phyloP scores from a whole-genome alignment of 768 basidiomycete genomes.

The Boletus patriciae region DNA sequence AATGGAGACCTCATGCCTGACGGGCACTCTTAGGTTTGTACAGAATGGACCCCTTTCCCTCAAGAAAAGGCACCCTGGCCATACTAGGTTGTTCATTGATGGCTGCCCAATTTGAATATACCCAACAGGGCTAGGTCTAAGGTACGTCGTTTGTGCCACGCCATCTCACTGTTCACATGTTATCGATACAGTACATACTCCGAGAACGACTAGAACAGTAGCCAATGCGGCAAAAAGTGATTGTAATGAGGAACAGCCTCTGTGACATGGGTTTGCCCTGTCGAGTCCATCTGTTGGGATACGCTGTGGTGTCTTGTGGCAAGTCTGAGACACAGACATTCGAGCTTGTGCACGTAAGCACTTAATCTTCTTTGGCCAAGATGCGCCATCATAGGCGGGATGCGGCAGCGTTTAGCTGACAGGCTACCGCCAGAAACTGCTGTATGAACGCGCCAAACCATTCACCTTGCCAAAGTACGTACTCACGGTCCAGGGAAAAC shows the following conservation, averaged over 20 bases:
- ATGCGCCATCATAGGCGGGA: background rate
- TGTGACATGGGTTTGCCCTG: background rate
- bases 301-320: too few species aligned
- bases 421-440: background rate
- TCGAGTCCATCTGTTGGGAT: background rate
- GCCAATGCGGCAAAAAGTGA: background rate
- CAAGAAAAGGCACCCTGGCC: background rate
- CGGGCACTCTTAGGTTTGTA: background rate
- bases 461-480: background rate
- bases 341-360: background rate
- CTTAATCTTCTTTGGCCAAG: background rate
- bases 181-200: too few species aligned
- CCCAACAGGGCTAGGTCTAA: background rate
- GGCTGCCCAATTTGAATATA: too few species aligned
- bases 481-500: background rate
- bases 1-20: background rate
- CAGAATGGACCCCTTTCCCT: background rate
- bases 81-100: background rate
- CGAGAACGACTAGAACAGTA: background rate
- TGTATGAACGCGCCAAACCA: background rate
- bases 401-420: too few species aligned
- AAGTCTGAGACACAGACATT: background rate
- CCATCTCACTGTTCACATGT: background rate
- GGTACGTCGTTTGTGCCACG: background rate
- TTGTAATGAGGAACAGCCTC: background rate